Conservation (phyloP, 2,329 filamentous ascomycete genomes). For the Colletotrichum shisoi region DNA sequence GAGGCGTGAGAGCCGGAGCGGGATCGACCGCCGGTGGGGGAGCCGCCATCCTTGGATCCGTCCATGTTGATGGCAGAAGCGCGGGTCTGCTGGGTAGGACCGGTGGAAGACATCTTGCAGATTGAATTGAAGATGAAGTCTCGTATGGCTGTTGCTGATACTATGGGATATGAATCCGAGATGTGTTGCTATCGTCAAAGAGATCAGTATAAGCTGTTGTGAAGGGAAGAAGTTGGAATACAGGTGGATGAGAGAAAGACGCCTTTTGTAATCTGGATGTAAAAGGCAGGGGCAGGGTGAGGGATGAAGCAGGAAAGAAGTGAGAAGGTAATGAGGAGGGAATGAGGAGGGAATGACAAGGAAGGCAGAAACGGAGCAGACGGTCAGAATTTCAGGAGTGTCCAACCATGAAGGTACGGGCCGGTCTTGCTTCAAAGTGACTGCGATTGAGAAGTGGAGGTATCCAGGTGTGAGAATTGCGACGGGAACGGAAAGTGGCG, state of each 20-base stretch:
- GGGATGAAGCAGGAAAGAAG: not conserved
- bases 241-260: not conserved
- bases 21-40: constrained; percentile 16
- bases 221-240: not conserved
- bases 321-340: too few relatives aligned
- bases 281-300: not conserved
- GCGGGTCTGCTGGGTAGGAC: constrained; percentile 12
- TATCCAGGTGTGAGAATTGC: not conserved
- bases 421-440: not conserved
- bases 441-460: not conserved
- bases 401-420: not conserved
- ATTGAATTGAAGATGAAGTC: not conserved
- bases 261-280: not conserved
- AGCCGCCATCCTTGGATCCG: constrained; percentile 18
- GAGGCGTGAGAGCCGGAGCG: constrained; percentile 27
- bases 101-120: constrained; percentile 16
- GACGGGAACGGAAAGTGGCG: too few relatives aligned
- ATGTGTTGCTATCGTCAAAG: not conserved
- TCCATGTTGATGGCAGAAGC: constrained; percentile 23
- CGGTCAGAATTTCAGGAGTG: not conserved
- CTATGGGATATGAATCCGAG: not conserved
- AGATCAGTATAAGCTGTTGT: not conserved
- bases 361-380: not conserved
- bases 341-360: too few relatives aligned
- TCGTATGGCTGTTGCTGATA: not conserved